Conservation (phyloP, 2,329 filamentous ascomycete species). For the Orbilia brochopaga region DNA sequence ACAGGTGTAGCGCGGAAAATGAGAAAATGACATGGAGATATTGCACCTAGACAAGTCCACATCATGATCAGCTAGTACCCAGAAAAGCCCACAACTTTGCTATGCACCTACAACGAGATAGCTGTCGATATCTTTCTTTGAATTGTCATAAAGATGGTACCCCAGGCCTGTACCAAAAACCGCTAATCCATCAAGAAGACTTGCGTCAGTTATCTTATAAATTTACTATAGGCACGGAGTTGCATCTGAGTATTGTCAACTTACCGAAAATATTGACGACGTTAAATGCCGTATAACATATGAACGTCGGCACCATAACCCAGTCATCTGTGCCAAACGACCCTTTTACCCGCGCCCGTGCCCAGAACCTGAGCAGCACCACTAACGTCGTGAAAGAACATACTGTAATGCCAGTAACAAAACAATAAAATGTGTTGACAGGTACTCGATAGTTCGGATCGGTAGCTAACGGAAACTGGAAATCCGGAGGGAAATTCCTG, state of each 20-base stretch:
- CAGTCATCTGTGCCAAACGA: constrained; percentile 38
- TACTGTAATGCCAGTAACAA: constrained; percentile 28
- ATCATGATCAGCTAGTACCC: too few species aligned
- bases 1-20: constrained; percentile 37
- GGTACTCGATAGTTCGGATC: constrained; percentile 31
- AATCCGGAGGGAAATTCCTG: constrained; percentile 26
- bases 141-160: constrained; percentile 39
- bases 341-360: constrained; percentile 17
- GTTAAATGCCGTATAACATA: constrained; percentile 37
- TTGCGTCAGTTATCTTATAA: too few species aligned
- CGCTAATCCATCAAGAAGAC: constrained; percentile 12
- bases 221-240: too few species aligned
- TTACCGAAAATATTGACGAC: constrained; percentile 28
- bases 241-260: too few species aligned
- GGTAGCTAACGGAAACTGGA: constrained; percentile 24
- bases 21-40: constrained; percentile 40
- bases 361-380: constrained; percentile 28
- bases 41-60: constrained; percentile 26
- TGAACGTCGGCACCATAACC: constrained; percentile 44
- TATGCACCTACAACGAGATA: constrained; percentile 28
- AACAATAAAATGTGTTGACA: constrained; percentile 39
- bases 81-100: not conserved
- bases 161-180: constrained; percentile 37
- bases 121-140: constrained; percentile 27
- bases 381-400: constrained; percentile 31